phyloP scores from a whole-genome alignment of 306 rosid genomes.

The Vachellia collinsii region DNA sequence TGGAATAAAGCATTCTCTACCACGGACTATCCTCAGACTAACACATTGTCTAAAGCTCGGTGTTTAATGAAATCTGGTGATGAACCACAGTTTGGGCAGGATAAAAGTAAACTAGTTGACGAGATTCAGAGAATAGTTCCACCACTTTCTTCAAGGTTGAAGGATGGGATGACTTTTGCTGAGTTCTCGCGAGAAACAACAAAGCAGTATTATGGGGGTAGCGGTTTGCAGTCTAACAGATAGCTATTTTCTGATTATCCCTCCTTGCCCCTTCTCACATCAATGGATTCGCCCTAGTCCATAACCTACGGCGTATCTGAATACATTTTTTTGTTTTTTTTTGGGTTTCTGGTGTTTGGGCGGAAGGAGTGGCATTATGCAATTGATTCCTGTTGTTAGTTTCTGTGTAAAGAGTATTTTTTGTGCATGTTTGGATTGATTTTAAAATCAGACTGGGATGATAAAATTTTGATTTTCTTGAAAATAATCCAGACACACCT shows the following conservation, averaged over 20 bases:
- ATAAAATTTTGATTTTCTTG: too few relatives aligned
- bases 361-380: background rate
- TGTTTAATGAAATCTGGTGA: conserved; percentile 5
- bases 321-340: background rate
- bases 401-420: background rate
- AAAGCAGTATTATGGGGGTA: conserved; percentile 82
- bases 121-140: conserved; percentile 74
- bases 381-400: background rate
- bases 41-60: conserved; percentile 15
- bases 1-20: conserved; percentile 76
- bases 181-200: conserved; percentile 91
- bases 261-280: conserved; percentile 18
- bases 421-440: background rate
- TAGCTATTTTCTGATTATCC: conserved; percentile 38
- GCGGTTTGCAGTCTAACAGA: conserved; percentile 80
- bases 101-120: conserved; percentile 33
- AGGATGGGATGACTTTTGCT: conserved; percentile 88
- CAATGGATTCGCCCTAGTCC: conserved; percentile 10
- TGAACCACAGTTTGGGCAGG: conserved; percentile 25
- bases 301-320: conserved; percentile 9
- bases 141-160: conserved; percentile 68
- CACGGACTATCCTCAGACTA: conserved; percentile 45
- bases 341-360: background rate
- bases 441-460: too few relatives aligned
- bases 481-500: too few relatives aligned